phyloP scores from a whole-genome alignment of 176 grass and related monocot species.

The Bromus sterilis region DNA sequence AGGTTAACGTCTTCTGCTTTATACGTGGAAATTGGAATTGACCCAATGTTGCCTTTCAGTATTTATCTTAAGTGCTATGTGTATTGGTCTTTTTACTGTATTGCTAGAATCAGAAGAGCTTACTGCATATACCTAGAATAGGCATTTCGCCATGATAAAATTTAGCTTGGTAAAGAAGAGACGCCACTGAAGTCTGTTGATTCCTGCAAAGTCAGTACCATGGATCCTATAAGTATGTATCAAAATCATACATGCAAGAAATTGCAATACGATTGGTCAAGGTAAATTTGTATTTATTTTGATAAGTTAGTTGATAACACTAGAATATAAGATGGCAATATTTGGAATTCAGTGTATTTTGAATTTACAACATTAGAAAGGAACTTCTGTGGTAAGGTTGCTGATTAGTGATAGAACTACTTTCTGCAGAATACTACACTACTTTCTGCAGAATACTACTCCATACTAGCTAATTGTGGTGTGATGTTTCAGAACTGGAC shows the following conservation, averaged over 20 bases:
- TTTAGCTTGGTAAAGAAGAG: not conserved
- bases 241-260: not conserved
- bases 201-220: conserved; percentile 2
- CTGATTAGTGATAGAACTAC: not conserved
- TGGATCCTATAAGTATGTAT: not conserved
- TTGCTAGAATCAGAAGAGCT: not conserved
- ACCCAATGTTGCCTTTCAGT: not conserved
- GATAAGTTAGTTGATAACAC: conserved; percentile 4
- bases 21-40: not conserved
- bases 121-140: not conserved
- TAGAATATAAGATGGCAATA: not conserved
- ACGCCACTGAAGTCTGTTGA: not conserved
- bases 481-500: conserved; percentile 86
- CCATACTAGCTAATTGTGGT: not conserved
- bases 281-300: not conserved
- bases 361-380: not conserved
- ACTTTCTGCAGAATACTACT: not conserved
- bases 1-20: not conserved
- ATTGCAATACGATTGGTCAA: not conserved
- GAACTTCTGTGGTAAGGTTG: conserved; percentile 7
- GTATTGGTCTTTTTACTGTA: not conserved
- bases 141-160: not conserved
- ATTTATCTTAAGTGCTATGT: not conserved
- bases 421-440: not conserved
- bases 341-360: not conserved